Conservation (phyloP, 2,329 filamentous ascomycete species). For the Claviceps digitariae region DNA sequence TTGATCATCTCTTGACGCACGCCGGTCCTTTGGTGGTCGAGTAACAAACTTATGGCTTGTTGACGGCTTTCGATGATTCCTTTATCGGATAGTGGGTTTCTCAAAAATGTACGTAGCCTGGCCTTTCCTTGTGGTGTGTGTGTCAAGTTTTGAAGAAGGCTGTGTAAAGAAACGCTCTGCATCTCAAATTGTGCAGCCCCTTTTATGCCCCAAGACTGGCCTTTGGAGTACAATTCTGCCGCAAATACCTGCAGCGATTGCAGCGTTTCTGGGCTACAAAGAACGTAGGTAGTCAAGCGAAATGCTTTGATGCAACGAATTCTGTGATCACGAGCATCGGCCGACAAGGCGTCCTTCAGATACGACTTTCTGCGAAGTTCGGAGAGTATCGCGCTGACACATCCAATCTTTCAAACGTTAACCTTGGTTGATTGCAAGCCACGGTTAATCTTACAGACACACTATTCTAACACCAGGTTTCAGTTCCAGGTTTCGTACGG, state of each 20-base stretch:
- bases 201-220: slow-evolving; percentile 51
- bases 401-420: slow-evolving; percentile 48
- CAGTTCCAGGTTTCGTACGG: neutral
- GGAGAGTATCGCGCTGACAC: slow-evolving; percentile 73
- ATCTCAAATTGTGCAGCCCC: slow-evolving; percentile 45
- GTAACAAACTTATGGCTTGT: slow-evolving; percentile 51
- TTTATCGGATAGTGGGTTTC: slow-evolving; percentile 62
- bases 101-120: slow-evolving; percentile 64
- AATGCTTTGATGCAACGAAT: slow-evolving; percentile 43
- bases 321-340: neutral
- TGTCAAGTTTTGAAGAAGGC: slow-evolving; percentile 62
- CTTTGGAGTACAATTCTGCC: slow-evolving; percentile 70
- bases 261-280: slow-evolving; percentile 69
- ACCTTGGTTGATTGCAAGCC: neutral
- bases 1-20: slow-evolving; percentile 41
- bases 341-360: slow-evolving; percentile 15
- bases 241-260: slow-evolving; percentile 74
- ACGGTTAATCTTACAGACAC: slow-evolving; percentile 39
- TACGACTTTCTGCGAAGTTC: slow-evolving; percentile 55
- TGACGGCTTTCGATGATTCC: slow-evolving; percentile 59
- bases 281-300: slow-evolving; percentile 52
- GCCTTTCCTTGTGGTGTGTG: slow-evolving; percentile 66
- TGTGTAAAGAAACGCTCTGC: slow-evolving; percentile 73
- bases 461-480: slow-evolving; percentile 58
- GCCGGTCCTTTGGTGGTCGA: slow-evolving; percentile 52